Base-by-base conservation (phyloP, 345 rosid species). In the Linum lewisii region DNA sequence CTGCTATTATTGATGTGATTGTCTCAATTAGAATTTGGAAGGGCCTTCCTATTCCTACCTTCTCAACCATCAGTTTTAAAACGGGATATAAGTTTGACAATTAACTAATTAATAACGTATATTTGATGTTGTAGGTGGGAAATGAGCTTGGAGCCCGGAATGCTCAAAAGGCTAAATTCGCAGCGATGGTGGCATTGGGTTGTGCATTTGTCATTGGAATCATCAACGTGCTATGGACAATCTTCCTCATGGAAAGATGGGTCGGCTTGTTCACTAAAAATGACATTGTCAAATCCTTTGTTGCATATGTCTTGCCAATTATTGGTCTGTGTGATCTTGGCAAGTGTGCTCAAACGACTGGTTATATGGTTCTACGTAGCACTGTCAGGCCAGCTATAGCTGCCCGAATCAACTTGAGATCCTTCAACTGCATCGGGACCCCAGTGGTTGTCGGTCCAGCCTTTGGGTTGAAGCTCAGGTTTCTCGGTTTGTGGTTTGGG, bases 261-360 rank as follows among this genome's bases (percentile, higher is more conserved):
- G 85, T 94, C 3, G 72, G 85, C 11, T 66, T 93, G 60, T 93
- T 93, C 78, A 93, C 94, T 1, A 62, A 67, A 18, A 84, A 87
- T 37, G 69, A 69, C 14, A 78, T 72, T 24, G 87, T 93, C 26
- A 82, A 79, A 7, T 68, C 78, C 0, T 71, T 93, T 49, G 99
- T 93, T 5, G 86, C 84, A 21, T 81, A 89, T 1, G 97, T 89
- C 29, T 68, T 93, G 84, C 99, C 97, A 0, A 84, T 93, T 13
- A 72, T 87, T 7, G 99, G 99, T 24, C 74, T 93, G 4, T 93
- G 99, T 36, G 99, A 93, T 80, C 83, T 89, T 36, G 97, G 87
- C 5, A 93, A 93, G 68, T 93, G 95, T 59, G 97, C 99, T 1
- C 99, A 93, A 52, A 93, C 99, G 24, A 85, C 99, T 0, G 99